These are phyloP conservation scores for Stagonosporopsis chrysanthemi DNA, from an alignment of 2,329 filamentous ascomycete genomes.

Conservation along the genomic window DNA sequence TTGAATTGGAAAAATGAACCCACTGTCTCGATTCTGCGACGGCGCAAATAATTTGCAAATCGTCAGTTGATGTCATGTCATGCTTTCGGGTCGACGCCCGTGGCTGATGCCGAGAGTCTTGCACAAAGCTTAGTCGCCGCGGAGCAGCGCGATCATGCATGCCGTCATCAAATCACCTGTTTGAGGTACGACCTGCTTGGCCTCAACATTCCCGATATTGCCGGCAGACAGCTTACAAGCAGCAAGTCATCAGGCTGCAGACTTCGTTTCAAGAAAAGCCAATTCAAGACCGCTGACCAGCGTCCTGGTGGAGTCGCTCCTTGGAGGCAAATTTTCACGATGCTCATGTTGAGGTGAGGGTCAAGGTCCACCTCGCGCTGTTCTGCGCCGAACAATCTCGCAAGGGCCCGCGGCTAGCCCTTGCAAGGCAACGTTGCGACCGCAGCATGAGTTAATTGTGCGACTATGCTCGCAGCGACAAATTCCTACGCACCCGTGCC, in stretches of 20 bases:
- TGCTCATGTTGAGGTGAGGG: slow-evolving; percentile 9
- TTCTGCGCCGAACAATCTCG: slow-evolving; percentile 10
- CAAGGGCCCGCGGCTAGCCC: slow-evolving; percentile 13
- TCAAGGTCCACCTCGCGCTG: slow-evolving; percentile 20
- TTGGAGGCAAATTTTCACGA: slow-evolving; percentile 16
- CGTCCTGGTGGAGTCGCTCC: slow-evolving; percentile 13
- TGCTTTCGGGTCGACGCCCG: slow-evolving; percentile 26
- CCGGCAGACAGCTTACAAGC: slow-evolving; percentile 12
- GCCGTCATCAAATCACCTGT: slow-evolving; percentile 26
- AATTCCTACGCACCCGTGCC: slow-evolving; percentile 1
- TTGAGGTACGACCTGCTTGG: slow-evolving; percentile 16
- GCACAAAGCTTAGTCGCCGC: slow-evolving; percentile 38
- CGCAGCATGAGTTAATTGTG: slow-evolving; percentile 5
- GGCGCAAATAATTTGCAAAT: slow-evolving; percentile 3
- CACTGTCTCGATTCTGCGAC: background rate
- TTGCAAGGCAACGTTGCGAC: slow-evolving; percentile 16
- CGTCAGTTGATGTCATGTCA: slow-evolving; percentile 27
- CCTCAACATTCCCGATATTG: slow-evolving; percentile 20
- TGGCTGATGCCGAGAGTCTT: slow-evolving; percentile 39
- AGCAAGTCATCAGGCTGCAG: slow-evolving; percentile 7
- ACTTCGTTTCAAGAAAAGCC: slow-evolving; percentile 1
- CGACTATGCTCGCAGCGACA: slow-evolving; percentile 6
- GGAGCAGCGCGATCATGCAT: slow-evolving; percentile 24
- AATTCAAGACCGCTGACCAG: slow-evolving; percentile 21
- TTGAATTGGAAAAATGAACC: slow-evolving; percentile 4